Conservation (phyloP, 805 yeast genomes). For the Candida orba region DNA sequence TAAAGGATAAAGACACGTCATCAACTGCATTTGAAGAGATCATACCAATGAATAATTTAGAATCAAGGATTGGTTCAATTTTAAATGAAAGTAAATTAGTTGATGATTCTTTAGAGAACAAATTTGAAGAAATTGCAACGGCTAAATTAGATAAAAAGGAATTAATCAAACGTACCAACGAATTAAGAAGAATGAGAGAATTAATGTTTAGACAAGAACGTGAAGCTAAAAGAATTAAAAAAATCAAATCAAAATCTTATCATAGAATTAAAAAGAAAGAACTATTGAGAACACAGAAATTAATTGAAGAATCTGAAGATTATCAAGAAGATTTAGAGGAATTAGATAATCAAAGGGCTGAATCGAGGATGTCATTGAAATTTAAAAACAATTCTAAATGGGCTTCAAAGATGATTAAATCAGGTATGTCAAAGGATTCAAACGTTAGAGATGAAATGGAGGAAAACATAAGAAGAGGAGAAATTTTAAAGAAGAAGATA, state of each 20-base stretch:
- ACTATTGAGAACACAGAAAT: constrained; percentile 55
- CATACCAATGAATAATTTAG: constrained; percentile 46
- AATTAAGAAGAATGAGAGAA: constrained; percentile 88
- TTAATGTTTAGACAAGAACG: constrained; percentile 93
- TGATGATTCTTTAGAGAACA: constrained; percentile 70
- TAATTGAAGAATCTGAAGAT: constrained; percentile 40
- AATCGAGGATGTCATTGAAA: constrained; percentile 85
- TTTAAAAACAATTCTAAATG: constrained; percentile 85
- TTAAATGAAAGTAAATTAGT: constrained; percentile 58
- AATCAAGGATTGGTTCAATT: constrained; percentile 52
- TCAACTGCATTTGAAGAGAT: constrained; percentile 47
- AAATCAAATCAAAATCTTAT: constrained; percentile 88
- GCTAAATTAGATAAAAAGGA: constrained; percentile 80
- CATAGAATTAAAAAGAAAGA: constrained; percentile 84
- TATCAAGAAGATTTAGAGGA: constrained; percentile 41
- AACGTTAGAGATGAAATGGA: constrained; percentile 84
- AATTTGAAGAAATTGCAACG: constrained; percentile 79
- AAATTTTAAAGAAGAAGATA: constrained; percentile 63
- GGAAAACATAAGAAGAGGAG: constrained; percentile 89
- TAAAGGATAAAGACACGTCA: constrained; percentile 19
- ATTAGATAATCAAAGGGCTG: constrained; percentile 74
- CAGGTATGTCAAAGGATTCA: constrained; percentile 85
- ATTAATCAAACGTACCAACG: constrained; percentile 65
- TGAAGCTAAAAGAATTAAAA: constrained; percentile 84
- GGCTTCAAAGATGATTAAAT: constrained; percentile 85